Percentiles rank a stretch among this genome's conserved stretches.
phyloP scores from a whole-genome alignment of 2,329 filamentous ascomycete genomes.

The Trichoderma citrinoviride region DNA sequence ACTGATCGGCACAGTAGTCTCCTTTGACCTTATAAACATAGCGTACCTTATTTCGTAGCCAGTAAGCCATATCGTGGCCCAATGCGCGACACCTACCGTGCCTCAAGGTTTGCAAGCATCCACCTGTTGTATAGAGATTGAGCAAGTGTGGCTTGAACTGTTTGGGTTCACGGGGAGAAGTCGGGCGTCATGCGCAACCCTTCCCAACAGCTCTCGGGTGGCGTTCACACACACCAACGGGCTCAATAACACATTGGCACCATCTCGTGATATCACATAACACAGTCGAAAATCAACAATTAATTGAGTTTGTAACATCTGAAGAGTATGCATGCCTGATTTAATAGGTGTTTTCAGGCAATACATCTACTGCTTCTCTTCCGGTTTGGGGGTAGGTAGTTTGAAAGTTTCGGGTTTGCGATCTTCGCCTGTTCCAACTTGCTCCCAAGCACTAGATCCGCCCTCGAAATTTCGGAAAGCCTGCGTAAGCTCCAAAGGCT shows the following conservation, averaged over 20 bases:
- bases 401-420: slow-evolving; percentile 86
- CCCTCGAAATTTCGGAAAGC: slow-evolving; percentile 98
- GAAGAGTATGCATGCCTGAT: background rate
- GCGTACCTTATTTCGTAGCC: background rate
- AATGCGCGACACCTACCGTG: too few species aligned
- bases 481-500: slow-evolving; percentile 95
- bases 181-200: too few species aligned
- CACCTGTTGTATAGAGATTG: background rate
- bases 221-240: background rate
- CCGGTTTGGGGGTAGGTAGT: slow-evolving; percentile 90
- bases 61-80: too few species aligned
- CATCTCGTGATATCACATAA: background rate
- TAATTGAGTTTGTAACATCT: background rate
- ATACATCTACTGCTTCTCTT: slow-evolving; percentile 70
- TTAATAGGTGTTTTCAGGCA: background rate
- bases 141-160: too few species aligned
- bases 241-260: background rate
- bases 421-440: slow-evolving; percentile 66
- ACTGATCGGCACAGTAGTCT: background rate
- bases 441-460: slow-evolving; percentile 69
- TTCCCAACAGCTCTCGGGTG: background rate
- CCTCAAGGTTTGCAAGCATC: background rate
- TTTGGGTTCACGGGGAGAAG: too few species aligned
- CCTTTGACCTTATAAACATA: background rate
- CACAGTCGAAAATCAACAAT: background rate